Conservation (phyloP, 495 filamentous ascomycete species). For the Neurospora discreta region DNA sequence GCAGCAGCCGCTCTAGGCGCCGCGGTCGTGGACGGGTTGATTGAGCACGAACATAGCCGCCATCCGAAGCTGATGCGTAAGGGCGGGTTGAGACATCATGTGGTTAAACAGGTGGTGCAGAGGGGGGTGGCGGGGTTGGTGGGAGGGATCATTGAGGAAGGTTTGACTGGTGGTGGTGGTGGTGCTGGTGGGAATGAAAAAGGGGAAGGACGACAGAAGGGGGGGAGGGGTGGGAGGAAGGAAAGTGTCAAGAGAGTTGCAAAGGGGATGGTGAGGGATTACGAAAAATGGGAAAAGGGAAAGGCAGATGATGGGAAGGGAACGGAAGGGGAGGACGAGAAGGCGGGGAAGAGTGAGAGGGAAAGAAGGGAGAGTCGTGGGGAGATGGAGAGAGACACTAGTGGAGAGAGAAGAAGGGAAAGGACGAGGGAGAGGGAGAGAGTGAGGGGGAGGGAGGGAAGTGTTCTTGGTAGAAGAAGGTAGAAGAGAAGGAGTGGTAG, state of each 20-base stretch:
- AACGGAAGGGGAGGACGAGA: not conserved
- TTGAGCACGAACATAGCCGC: conserved; percentile 4
- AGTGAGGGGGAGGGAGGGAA: not conserved
- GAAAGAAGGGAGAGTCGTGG: not conserved
- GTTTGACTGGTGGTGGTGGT: not conserved
- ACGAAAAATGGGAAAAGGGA: not conserved
- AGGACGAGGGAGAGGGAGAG: not conserved
- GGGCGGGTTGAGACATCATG: conserved; percentile 17
- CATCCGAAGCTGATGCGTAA: conserved; percentile 11
- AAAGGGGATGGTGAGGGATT: not conserved
- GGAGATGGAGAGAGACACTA: not conserved
- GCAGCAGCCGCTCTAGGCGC: conserved; percentile 19
- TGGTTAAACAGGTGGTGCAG: conserved; percentile 15
- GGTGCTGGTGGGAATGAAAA: not conserved
- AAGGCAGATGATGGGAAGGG: not conserved
- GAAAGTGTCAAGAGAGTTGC: conserved; percentile 1
- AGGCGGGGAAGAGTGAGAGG: not conserved
- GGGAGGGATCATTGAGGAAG: not conserved
- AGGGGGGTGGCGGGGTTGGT: conserved; percentile 16
- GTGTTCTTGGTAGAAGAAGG: not conserved
- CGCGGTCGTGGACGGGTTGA: conserved; percentile 20
- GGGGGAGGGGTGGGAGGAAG: not conserved
- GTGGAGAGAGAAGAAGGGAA: not conserved
- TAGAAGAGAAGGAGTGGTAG: not conserved
- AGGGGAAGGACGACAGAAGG: not conserved